Percentiles rank a stretch among this genome's conserved stretches.
phyloP scores from a whole-genome alignment of 805 yeast genomes.

The Diddensiella transvaalensis region DNA sequence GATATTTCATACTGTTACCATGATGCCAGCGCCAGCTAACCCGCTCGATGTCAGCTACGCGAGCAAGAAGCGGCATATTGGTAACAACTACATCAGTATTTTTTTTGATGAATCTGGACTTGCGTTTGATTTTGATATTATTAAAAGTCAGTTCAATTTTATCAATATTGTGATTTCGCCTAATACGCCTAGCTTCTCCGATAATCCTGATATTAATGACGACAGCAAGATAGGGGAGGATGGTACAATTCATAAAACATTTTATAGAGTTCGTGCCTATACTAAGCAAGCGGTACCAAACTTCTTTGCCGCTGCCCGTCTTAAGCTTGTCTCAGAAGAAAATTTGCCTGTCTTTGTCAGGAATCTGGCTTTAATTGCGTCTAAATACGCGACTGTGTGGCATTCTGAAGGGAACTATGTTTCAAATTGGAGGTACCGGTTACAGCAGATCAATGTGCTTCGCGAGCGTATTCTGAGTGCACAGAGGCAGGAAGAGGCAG shows the following conservation, averaged over 20 bases:
- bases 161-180: slow-evolving; percentile 77
- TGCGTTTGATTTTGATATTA: slow-evolving; percentile 64
- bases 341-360: slow-evolving; percentile 63
- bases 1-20: slow-evolving; percentile 73
- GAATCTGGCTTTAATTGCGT: slow-evolving; percentile 60
- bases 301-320: slow-evolving; percentile 69
- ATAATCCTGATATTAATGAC: slow-evolving; percentile 7
- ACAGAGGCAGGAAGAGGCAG: slow-evolving; percentile 8
- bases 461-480: slow-evolving; percentile 25
- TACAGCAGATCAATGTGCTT: slow-evolving; percentile 47
- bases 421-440: slow-evolving; percentile 66
- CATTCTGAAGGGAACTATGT: slow-evolving; percentile 54
- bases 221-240: slow-evolving; percentile 11
- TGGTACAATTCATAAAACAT: slow-evolving; percentile 6
- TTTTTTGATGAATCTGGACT: slow-evolving; percentile 73
- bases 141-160: slow-evolving; percentile 78
- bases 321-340: slow-evolving; percentile 61
- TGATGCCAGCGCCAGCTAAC: slow-evolving; percentile 58
- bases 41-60: slow-evolving; percentile 44
- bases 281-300: slow-evolving; percentile 72
- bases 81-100: slow-evolving; percentile 77
- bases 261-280: slow-evolving; percentile 59
- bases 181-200: slow-evolving; percentile 35
- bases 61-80: slow-evolving; percentile 77
- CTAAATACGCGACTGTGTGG: slow-evolving; percentile 75